Conservation (phyloP, 805 yeast genomes). For the Candida oleophila region DNA sequence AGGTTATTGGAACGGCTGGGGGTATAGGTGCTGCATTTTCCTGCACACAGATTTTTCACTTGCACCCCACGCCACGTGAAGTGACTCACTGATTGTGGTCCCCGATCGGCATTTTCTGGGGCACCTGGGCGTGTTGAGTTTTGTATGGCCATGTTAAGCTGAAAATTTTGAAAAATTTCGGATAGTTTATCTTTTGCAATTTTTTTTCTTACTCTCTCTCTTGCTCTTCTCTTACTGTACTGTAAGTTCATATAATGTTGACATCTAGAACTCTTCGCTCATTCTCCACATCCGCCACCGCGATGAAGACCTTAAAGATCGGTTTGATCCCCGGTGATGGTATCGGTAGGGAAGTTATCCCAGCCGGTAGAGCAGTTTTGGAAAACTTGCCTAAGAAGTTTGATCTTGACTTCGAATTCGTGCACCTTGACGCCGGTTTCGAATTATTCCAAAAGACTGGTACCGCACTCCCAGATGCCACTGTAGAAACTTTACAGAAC, state of each 20-base stretch:
- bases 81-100: not conserved
- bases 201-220: not conserved
- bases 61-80: not conserved
- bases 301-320: conserved; percentile 37
- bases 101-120: not conserved
- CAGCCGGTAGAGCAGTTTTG: conserved; percentile 88
- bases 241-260: too few species aligned
- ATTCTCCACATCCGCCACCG: conserved; percentile 30
- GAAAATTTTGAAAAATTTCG: not conserved
- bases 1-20: not conserved
- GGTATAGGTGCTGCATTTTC: not conserved
- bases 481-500: conserved; percentile 70
- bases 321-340: conserved; percentile 98
- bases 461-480: conserved; percentile 89
- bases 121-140: not conserved
- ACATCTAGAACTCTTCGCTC: conserved; percentile 22
- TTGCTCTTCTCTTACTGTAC: not conserved
- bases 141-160: not conserved
- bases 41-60: not conserved
- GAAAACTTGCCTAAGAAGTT: conserved; percentile 77
- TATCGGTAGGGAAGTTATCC: conserved; percentile 95
- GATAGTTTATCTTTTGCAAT: not conserved
- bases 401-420: conserved; percentile 81
- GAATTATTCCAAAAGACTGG: conserved; percentile 95
- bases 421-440: conserved; percentile 89